These are phyloP conservation scores for Vicia sativa DNA, from an alignment of 306 rosid genomes.

Conservation along the genomic window DNA sequence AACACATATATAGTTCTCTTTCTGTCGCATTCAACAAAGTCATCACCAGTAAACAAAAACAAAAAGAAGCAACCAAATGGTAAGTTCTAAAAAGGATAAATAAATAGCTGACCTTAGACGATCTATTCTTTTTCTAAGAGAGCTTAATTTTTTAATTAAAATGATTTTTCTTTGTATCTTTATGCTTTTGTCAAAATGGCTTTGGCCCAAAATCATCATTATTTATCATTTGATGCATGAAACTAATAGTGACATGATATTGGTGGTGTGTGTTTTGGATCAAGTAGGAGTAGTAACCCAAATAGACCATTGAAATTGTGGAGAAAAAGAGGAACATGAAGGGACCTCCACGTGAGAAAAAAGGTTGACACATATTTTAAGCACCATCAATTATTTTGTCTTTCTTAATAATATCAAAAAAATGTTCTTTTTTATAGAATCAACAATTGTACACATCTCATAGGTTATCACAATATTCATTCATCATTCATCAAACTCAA, in stretches of 20 bases:
- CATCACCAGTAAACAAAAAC: background rate
- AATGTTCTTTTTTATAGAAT: slow-evolving; percentile 26
- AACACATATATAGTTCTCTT: background rate
- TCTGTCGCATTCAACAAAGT: slow-evolving; percentile 27
- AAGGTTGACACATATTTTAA: slow-evolving; percentile 37
- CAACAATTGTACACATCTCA: slow-evolving; percentile 9
- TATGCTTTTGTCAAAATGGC: background rate
- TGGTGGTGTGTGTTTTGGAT: slow-evolving; percentile 15
- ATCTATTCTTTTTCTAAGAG: background rate
- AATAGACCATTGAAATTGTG: slow-evolving; percentile 30
- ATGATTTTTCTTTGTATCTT: background rate
- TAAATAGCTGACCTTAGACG: background rate
- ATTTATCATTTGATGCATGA: slow-evolving; percentile 7
- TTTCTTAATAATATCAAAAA: background rate
- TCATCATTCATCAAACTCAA: slow-evolving; percentile 5
- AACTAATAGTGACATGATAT: slow-evolving; percentile 30
- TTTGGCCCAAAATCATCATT: slow-evolving; percentile 1
- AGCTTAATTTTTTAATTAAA: slow-evolving; percentile 6
- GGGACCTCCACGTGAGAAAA: slow-evolving; percentile 38
- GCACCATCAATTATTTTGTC: slow-evolving; percentile 14
- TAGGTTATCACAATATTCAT: background rate
- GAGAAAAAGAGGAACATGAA: slow-evolving; percentile 35
- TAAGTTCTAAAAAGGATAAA: background rate
- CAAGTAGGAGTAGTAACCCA: slow-evolving; percentile 21
- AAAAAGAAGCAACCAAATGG: slow-evolving; percentile 13